Evolutionary conservation across 176 grass and related monocot genomes (phyloP).

Genomic region (Aegilops longissima): DNA sequence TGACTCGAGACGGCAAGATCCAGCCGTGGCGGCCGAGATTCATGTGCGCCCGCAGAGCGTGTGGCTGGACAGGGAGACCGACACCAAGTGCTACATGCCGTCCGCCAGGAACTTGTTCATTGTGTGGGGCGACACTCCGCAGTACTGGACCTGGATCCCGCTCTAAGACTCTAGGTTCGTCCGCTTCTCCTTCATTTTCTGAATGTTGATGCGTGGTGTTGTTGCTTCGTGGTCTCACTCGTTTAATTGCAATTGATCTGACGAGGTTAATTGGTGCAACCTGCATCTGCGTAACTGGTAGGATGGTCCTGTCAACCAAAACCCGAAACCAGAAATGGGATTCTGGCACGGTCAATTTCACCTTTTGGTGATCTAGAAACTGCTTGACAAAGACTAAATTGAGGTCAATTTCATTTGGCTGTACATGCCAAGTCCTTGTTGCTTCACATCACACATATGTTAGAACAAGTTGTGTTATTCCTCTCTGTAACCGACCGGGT

Average conservation of each 20-base stretch:
- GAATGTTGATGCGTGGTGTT: background rate
- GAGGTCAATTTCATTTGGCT: background rate
- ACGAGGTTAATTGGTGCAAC: background rate
- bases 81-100: slow-evolving; percentile 56
- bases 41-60: slow-evolving; percentile 23
- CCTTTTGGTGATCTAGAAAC: background rate
- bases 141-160: slow-evolving; percentile 60
- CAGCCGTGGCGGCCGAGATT: too few species aligned
- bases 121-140: slow-evolving; percentile 14
- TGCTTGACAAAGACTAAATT: background rate
- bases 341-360: background rate
- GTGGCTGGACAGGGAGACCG: slow-evolving; percentile 50
- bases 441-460: background rate
- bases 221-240: background rate
- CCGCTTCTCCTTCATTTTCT: too few species aligned
- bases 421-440: background rate
- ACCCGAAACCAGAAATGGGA: background rate
- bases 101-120: slow-evolving; percentile 45
- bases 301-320: background rate
- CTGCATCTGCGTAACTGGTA: background rate
- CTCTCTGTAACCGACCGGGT: too few species aligned
- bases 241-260: background rate
- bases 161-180: slow-evolving; percentile 52
- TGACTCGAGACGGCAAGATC: too few species aligned
- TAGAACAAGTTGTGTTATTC: too few species aligned